Percentiles rank a stretch among this genome's conserved stretches.
These are phyloP conservation scores for Pseudogymnoascus sp. DNA, from an alignment of 2,329 filamentous ascomycete genomes.

Conservation along the genomic window DNA sequence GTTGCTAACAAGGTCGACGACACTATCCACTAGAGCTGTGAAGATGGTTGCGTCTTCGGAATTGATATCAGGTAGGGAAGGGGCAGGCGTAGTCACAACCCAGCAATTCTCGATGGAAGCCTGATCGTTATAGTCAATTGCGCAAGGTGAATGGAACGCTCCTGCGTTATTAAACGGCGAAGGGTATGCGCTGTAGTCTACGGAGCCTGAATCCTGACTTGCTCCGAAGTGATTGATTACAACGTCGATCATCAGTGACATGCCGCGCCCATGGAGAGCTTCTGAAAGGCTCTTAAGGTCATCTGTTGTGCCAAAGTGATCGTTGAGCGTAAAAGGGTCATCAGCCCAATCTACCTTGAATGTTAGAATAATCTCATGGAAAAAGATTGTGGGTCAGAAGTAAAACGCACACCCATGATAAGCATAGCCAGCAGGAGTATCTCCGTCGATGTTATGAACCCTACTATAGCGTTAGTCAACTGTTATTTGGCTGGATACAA, in stretches of 20 bases:
- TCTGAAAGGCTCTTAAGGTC: slow-evolving; percentile 39
- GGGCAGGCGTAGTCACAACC: slow-evolving; percentile 36
- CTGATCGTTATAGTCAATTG: slow-evolving; percentile 27
- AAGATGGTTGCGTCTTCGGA: slow-evolving; percentile 35
- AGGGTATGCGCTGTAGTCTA: slow-evolving; percentile 28
- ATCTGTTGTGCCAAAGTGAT: slow-evolving; percentile 37
- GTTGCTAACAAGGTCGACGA: slow-evolving; percentile 33
- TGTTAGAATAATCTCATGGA: background rate
- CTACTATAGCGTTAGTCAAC: slow-evolving; percentile 33
- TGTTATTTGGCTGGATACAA: slow-evolving; percentile 15
- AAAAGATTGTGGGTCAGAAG: background rate
- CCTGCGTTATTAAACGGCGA: slow-evolving; percentile 25
- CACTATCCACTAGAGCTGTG: slow-evolving; percentile 33
- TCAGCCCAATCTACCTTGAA: slow-evolving; percentile 30
- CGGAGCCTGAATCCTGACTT: slow-evolving; percentile 10
- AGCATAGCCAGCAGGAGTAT: slow-evolving; percentile 32
- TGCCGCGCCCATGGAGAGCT: slow-evolving; percentile 36
- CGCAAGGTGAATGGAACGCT: slow-evolving; percentile 11
- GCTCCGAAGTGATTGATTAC: slow-evolving; percentile 36
- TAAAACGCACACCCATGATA: slow-evolving; percentile 38
- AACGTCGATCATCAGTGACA: slow-evolving; percentile 43
- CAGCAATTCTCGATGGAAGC: slow-evolving; percentile 35
- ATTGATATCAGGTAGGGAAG: slow-evolving; percentile 34
- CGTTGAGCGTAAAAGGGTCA: slow-evolving; percentile 38
- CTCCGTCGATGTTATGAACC: slow-evolving; percentile 31